Evolutionary conservation across 768 basidiomycete genomes (phyloP).

Genomic region (Tricholomella constricta): DNA sequence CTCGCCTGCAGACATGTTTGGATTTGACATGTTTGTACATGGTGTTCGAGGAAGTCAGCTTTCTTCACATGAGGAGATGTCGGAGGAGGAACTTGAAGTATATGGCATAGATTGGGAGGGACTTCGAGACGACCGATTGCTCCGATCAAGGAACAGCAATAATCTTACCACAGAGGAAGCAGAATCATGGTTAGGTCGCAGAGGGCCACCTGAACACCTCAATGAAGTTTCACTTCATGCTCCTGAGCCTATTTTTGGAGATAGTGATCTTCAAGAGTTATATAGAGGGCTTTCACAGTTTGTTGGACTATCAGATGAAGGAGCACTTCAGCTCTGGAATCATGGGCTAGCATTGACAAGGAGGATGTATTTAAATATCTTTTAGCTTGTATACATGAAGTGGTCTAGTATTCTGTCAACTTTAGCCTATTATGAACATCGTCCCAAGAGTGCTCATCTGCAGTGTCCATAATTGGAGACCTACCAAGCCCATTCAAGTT

Average conservation of each 20-base stretch:
- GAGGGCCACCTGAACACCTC: background rate
- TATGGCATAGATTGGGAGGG: slow-evolving; percentile 32
- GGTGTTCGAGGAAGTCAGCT: slow-evolving; percentile 16
- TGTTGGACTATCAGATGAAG: background rate
- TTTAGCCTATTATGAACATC: no score
- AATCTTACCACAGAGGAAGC: background rate
- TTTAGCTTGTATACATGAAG: no score
- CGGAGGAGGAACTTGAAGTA: slow-evolving; percentile 20
- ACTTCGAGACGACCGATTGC: slow-evolving; percentile 17
- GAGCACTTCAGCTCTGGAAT: background rate
- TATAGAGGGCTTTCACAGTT: background rate
- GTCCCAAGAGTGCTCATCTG: no score
- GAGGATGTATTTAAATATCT: background rate
- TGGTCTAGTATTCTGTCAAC: no score
- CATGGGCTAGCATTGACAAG: background rate
- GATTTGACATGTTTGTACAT: slow-evolving; percentile 31
- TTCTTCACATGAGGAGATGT: slow-evolving; percentile 5
- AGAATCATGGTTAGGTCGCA: background rate
- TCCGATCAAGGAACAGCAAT: slow-evolving; percentile 48
- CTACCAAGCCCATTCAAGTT: no score
- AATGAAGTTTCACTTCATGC: slow-evolving; percentile 3
- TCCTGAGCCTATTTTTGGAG: background rate
- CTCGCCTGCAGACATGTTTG: slow-evolving; percentile 33
- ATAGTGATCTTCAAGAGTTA: background rate
- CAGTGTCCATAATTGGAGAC: no score